Percentiles rank a stretch among this genome's conserved stretches.
Conservation (phyloP, 805 yeast species). For the Kregervanrija pseudodelftensis region DNA sequence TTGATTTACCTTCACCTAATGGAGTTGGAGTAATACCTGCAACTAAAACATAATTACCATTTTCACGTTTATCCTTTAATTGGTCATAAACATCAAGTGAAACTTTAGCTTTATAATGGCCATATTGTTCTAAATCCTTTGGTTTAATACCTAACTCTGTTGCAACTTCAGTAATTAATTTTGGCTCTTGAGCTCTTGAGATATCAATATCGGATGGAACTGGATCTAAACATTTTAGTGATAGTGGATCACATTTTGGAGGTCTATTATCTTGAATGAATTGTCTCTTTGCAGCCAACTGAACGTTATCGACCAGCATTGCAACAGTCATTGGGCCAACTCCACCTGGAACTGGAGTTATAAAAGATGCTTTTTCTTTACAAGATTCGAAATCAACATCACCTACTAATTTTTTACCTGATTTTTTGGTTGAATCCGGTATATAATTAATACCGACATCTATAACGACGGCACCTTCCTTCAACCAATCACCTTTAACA, state of each 20-base stretch:
- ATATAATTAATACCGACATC: conserved; percentile 82
- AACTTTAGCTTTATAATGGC: conserved; percentile 72
- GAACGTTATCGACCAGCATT: conserved; percentile 66
- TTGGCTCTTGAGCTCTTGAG: conserved; percentile 70
- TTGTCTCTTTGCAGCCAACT: conserved; percentile 54
- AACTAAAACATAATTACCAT: conserved; percentile 69
- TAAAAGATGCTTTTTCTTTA: conserved; percentile 45
- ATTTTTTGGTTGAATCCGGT: conserved; percentile 56
- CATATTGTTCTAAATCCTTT: conserved; percentile 66
- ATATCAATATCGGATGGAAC: conserved; percentile 80
- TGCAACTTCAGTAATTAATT: conserved; percentile 61
- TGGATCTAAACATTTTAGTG: conserved; percentile 49
- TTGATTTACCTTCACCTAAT: conserved; percentile 79
- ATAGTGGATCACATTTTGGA: conserved; percentile 47
- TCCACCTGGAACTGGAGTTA: conserved; percentile 91
- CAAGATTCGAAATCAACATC: conserved; percentile 65
- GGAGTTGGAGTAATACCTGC: conserved; percentile 87
- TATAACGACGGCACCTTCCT: conserved; percentile 59
- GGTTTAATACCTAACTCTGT: conserved; percentile 60
- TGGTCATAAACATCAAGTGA: conserved; percentile 57
- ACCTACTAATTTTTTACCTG: conserved; percentile 69
- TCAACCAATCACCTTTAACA: conserved; percentile 71
- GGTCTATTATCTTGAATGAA: conserved; percentile 14
- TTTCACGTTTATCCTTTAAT: conserved; percentile 44
- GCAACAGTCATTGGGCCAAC: conserved; percentile 93